phyloP scores from a whole-genome alignment of 2,329 filamentous ascomycete species.

The Botrytis medusae region DNA sequence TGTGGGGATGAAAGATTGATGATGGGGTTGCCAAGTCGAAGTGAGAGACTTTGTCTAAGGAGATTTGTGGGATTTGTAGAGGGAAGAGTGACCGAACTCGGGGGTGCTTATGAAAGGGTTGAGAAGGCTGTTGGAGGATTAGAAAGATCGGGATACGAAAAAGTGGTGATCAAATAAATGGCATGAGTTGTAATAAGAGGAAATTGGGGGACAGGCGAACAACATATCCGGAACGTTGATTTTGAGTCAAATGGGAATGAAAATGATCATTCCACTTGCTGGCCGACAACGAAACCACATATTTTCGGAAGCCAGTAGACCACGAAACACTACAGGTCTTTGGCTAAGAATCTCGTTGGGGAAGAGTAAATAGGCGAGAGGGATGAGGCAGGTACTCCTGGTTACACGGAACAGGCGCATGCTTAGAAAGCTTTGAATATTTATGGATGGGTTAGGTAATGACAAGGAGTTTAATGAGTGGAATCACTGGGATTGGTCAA shows the following conservation, averaged over 20 bases:
- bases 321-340: neutral
- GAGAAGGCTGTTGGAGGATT: conserved; percentile 14
- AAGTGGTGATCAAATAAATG: neutral
- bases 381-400: conserved; percentile 12
- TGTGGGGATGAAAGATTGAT: conserved; percentile 19
- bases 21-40: conserved; percentile 18
- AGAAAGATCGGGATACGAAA: conserved; percentile 14
- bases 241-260: neutral
- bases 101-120: conserved; percentile 12
- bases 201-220: too few species aligned
- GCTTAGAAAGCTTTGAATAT: conserved; percentile 2
- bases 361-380: neutral
- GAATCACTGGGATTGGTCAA: neutral
- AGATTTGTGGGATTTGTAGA: conserved; percentile 21
- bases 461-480: conserved; percentile 10
- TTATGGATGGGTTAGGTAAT: conserved; percentile 10
- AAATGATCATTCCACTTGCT: neutral
- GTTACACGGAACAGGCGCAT: conserved; percentile 12
- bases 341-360: neutral
- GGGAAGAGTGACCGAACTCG: conserved; percentile 16
- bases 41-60: conserved; percentile 18
- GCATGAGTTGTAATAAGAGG: neutral
- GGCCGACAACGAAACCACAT: neutral
- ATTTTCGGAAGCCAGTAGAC: neutral
- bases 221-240: too few species aligned